A percentile compares a stretch with the other conserved stretches of the same genome.
These are phyloP conservation scores for Nymphaea colorata DNA, from an alignment of 164 flowering plant species.

Conservation along the genomic window DNA sequence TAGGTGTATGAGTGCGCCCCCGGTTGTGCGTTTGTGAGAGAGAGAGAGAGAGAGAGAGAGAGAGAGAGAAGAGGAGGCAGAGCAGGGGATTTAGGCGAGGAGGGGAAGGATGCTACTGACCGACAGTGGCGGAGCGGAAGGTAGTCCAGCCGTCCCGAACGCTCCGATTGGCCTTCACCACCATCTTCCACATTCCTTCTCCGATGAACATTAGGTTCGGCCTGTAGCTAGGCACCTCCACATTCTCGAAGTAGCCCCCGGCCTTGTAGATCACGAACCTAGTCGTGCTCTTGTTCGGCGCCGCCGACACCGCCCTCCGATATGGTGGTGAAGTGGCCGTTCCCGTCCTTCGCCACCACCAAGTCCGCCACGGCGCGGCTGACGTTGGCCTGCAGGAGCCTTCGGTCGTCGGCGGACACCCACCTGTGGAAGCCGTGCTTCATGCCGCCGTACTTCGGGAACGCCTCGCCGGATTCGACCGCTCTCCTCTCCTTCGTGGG, in stretches of 20 bases:
- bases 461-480: slow-evolving; percentile 11
- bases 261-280: slow-evolving; percentile 78
- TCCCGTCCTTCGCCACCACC: slow-evolving; percentile 82
- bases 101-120: slow-evolving; percentile 25
- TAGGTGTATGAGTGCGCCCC: no score
- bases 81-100: no score
- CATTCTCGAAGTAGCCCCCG: slow-evolving; percentile 73
- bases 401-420: slow-evolving; percentile 41
- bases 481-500: slow-evolving; percentile 1
- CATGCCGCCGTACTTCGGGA: slow-evolving; percentile 29
- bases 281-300: slow-evolving; percentile 42
- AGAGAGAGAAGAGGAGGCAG: no score
- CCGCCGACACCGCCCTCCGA: slow-evolving; percentile 68
- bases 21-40: no score
- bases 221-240: slow-evolving; percentile 55
- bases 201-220: slow-evolving; percentile 68
- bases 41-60: no score
- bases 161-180: slow-evolving; percentile 61
- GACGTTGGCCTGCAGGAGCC: slow-evolving; percentile 29
- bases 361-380: slow-evolving; percentile 22
- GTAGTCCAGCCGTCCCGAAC: slow-evolving; percentile 79
- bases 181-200: slow-evolving; percentile 88
- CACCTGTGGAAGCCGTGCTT: slow-evolving; percentile 53
- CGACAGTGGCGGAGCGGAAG: slow-evolving; percentile 80
- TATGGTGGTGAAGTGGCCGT: slow-evolving; percentile 70